Evolutionary conservation across 106 monocot genomes (phyloP).

Genomic region (Platanthera zijinensis): DNA sequence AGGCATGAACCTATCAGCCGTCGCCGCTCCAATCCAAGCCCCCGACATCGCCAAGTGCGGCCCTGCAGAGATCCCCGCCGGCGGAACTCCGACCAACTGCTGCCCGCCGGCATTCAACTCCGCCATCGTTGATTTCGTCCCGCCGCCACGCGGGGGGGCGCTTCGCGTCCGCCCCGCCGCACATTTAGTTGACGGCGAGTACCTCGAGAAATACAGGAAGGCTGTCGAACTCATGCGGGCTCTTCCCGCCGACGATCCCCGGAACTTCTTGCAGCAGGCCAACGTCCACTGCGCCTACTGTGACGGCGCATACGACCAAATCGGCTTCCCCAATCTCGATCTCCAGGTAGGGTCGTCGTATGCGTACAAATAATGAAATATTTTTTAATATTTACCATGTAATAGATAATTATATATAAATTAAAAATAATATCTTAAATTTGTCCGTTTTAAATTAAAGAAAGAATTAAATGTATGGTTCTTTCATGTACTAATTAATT

Average conservation of each 20-base stretch:
- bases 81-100: constrained; percentile 4
- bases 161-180: constrained; percentile 31
- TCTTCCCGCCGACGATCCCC: constrained; percentile 23
- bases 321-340: constrained; percentile 12
- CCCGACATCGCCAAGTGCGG: constrained; percentile 11
- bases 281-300: constrained; percentile 51
- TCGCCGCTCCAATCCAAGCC: constrained; percentile 11
- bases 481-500: too few species aligned
- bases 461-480: neutral
- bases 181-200: constrained; percentile 23
- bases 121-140: constrained; percentile 21
- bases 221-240: constrained; percentile 23
- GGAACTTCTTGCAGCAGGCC: constrained; percentile 45
- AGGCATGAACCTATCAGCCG: neutral
- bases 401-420: too few species aligned
- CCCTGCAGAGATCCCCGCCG: neutral
- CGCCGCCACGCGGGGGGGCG: neutral
- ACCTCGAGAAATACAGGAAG: constrained; percentile 25
- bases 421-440: too few species aligned
- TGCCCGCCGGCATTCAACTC: constrained; percentile 14
- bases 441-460: too few species aligned
- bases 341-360: neutral
- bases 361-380: too few species aligned
- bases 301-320: constrained; percentile 32
- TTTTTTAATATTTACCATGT: too few species aligned